Percentiles rank a stretch among this genome's conserved stretches.
These are phyloP conservation scores for Rhododendron kiyosumense DNA, from an alignment of 148 eudicot genomes.

Conservation along the genomic window DNA sequence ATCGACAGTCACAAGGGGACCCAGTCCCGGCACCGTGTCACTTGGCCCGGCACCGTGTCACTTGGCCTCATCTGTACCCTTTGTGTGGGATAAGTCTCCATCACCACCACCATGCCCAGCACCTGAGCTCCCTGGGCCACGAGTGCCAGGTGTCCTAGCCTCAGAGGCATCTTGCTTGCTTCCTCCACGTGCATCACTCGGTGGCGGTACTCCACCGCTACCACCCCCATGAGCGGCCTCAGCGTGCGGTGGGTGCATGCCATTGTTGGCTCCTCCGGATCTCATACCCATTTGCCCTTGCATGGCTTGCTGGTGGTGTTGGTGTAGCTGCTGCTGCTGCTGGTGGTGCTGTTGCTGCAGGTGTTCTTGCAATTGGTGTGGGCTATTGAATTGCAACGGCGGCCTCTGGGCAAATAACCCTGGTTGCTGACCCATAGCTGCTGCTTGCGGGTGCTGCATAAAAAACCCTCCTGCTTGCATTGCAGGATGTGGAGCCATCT, in stretches of 20 bases:
- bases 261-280: conserved; percentile 44
- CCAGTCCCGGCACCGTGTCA: conserved; percentile 7
- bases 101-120: conserved; percentile 43
- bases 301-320: conserved; percentile 43
- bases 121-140: conserved; percentile 36
- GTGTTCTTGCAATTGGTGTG: conserved; percentile 54
- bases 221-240: conserved; percentile 44
- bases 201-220: conserved; percentile 21
- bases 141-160: conserved; percentile 26
- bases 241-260: conserved; percentile 39
- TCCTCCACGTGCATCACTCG: conserved; percentile 34
- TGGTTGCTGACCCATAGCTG: conserved; percentile 62
- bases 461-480: conserved; percentile 86
- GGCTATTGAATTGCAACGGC: conserved; percentile 54
- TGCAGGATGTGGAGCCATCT: conserved; percentile 79
- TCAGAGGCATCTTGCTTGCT: conserved; percentile 53
- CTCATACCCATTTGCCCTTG: conserved; percentile 53
- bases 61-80: conserved; percentile 44
- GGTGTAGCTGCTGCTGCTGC: conserved; percentile 26
- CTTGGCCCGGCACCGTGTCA: conserved; percentile 25
- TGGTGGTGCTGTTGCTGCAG: conserved; percentile 37
- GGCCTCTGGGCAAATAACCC: conserved; percentile 59
- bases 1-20: conserved; percentile 21
- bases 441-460: conserved; percentile 82
- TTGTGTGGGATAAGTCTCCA: conserved; percentile 15